Evolutionary conservation across 163 green algal genomes (phyloP).

Genomic region (Scenedesmus sp.): DNA sequence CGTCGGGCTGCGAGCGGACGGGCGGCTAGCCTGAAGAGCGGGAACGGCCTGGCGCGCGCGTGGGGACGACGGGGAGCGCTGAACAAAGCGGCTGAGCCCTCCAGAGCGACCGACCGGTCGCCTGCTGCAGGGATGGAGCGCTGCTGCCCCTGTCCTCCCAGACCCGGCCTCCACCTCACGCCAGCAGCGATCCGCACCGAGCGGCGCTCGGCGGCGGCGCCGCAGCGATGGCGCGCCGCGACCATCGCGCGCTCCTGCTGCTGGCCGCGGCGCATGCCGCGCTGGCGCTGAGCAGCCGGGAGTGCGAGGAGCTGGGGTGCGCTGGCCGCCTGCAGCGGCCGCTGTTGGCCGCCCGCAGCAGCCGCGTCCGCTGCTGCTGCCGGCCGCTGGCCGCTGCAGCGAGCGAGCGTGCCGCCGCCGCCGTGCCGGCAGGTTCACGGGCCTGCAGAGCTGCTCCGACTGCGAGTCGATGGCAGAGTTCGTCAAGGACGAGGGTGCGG

Average conservation of each 20-base stretch:
- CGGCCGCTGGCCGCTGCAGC: neutral
- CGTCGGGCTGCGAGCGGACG: too few relatives aligned
- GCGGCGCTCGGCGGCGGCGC: too few relatives aligned
- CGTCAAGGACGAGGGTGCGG: conserved; percentile 32
- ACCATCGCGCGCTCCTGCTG: neutral
- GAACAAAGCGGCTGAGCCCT: too few relatives aligned
- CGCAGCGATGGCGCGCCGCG: neutral
- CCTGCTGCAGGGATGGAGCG: too few relatives aligned
- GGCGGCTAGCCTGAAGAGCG: too few relatives aligned
- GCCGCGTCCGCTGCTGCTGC: conserved; percentile 2
- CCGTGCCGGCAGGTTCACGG: conserved; percentile 20
- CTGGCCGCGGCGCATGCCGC: neutral
- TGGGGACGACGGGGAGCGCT: too few relatives aligned
- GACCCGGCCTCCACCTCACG: neutral
- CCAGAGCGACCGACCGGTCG: too few relatives aligned
- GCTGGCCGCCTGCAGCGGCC: neutral
- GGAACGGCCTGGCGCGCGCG: too few relatives aligned
- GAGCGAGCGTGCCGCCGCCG: too few relatives aligned
- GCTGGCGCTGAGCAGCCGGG: neutral
- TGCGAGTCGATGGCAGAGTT: conserved; percentile 38
- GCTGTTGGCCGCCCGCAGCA: too few relatives aligned
- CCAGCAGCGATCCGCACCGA: too few relatives aligned
- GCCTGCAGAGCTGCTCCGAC: conserved; percentile 24
- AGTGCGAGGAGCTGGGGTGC: conserved; percentile 33
- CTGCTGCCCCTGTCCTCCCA: too few relatives aligned